Evolutionary conservation across 2,329 filamentous ascomycete genomes (phyloP).

Genomic region (Endocalyx cinctus): DNA sequence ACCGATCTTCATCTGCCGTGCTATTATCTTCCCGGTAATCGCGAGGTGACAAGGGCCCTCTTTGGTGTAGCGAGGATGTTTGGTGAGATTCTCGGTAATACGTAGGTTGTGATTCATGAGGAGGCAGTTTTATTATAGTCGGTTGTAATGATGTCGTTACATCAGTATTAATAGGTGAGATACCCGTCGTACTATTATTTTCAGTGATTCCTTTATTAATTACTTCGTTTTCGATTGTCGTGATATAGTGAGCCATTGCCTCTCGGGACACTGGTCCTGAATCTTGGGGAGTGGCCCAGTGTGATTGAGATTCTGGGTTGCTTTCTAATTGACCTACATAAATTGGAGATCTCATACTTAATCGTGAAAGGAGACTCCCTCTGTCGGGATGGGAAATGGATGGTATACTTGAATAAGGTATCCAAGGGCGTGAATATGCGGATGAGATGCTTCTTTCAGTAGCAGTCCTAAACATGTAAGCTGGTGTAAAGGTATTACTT

Average conservation of each 20-base stretch:
- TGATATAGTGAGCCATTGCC: slow-evolving; percentile 29
- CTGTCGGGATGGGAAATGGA: slow-evolving; percentile 7
- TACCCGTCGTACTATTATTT: too few relatives aligned
- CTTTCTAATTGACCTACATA: slow-evolving; percentile 11
- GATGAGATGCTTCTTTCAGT: slow-evolving; percentile 8
- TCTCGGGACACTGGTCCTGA: slow-evolving; percentile 9
- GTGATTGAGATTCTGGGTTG: not conserved
- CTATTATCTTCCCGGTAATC: too few relatives aligned
- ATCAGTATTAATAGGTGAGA: too few relatives aligned
- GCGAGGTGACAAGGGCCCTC: too few relatives aligned
- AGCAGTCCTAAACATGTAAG: not conserved
- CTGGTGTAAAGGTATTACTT: not conserved
- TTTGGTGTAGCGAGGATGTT: too few relatives aligned
- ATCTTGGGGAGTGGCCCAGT: not conserved
- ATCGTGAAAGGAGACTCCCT: slow-evolving; percentile 8
- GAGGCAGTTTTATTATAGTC: too few relatives aligned
- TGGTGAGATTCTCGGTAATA: too few relatives aligned
- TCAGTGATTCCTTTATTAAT: too few relatives aligned
- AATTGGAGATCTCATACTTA: slow-evolving; percentile 14
- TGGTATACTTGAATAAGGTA: slow-evolving; percentile 17
- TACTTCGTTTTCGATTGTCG: slow-evolving; percentile 28
- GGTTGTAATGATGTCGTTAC: too few relatives aligned
- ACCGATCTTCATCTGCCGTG: not conserved
- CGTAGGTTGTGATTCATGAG: too few relatives aligned
- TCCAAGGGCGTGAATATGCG: slow-evolving; percentile 19